A percentile compares a stretch with the other conserved stretches of the same genome.
Conservation (phyloP, 1,284 basidiomycete species). For the Ustilago hordei region DNA sequence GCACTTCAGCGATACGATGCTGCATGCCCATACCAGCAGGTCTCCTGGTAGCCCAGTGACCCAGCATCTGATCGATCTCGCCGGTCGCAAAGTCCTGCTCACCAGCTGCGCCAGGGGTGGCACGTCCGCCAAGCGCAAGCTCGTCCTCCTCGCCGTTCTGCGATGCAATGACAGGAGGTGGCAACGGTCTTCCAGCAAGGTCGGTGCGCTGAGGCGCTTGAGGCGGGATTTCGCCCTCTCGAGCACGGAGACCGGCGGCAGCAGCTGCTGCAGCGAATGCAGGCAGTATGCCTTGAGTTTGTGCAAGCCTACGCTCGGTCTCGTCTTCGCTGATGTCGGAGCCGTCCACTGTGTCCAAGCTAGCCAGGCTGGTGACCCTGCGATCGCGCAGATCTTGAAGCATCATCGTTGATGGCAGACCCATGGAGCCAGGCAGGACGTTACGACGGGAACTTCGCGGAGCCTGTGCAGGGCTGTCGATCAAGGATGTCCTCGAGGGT, state of each 20-base stretch:
- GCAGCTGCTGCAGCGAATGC: slow-evolving; percentile 42
- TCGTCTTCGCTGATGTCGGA: slow-evolving; percentile 62
- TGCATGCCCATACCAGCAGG: slow-evolving; percentile 28
- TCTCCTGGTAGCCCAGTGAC: slow-evolving; percentile 44
- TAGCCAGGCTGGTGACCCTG: slow-evolving; percentile 57
- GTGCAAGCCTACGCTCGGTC: slow-evolving; percentile 49
- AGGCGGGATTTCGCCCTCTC: slow-evolving; percentile 33
- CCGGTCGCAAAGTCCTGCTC: slow-evolving; percentile 58
- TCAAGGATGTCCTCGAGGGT: slow-evolving; percentile 20
- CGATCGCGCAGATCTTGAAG: slow-evolving; percentile 48
- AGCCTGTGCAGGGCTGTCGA: slow-evolving; percentile 19
- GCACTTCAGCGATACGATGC: slow-evolving; percentile 42
- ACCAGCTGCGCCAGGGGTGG: slow-evolving; percentile 46
- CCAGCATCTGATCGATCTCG: slow-evolving; percentile 63
- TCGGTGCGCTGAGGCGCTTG: slow-evolving; percentile 55
- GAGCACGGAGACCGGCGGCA: slow-evolving; percentile 29
- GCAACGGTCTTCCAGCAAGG: slow-evolving; percentile 58
- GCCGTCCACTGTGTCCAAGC: slow-evolving; percentile 54
- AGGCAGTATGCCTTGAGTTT: slow-evolving; percentile 40
- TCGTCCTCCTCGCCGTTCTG: slow-evolving; percentile 51
- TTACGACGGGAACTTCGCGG: slow-evolving; percentile 24
- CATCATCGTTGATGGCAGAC: slow-evolving; percentile 44
- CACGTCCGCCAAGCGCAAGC: slow-evolving; percentile 50
- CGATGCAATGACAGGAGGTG: slow-evolving; percentile 64
- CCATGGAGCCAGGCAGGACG: slow-evolving; percentile 42